Evolutionary conservation across 2,329 filamentous ascomycete species (phyloP), one percentile per base, ranked within the genome.

Genomic region (Paraphoma chrysanthemicola): DNA sequence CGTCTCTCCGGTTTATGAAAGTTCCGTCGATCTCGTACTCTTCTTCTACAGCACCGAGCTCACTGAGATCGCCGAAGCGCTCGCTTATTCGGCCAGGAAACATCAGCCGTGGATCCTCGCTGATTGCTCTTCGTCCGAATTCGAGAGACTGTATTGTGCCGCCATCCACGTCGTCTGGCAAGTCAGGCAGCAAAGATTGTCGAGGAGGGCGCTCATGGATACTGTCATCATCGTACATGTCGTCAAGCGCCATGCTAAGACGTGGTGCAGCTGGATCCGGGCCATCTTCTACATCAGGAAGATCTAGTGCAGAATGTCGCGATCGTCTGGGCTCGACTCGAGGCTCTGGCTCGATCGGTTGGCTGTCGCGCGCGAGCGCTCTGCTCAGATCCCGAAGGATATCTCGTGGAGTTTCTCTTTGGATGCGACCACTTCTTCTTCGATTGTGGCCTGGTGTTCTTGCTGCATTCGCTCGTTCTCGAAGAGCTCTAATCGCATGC

Each of bases 361-460:
- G 74, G 2, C 80, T 81, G n/a, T 75, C 67, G 12, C 79, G 80
- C 1, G 83, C 83, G 46, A 86, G 78, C n/a, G 79, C 81, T 78
- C 77, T 83, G 50, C 83, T 84, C 8, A 86, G 69, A 51, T 83
- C 81, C 46, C 80, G 77, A 50, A 86, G 67, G 28, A 83, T 79
- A 64, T 85, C 83, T 61, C 85, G 81, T 4, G 83, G 83, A 6
- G 84, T 86, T 67, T 86, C 83, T 41, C 83, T 73, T 64, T 83
- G 80, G 52, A 81, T 61, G 33, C 82, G 75, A 28, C 79, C 80
- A 57, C 83, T 85, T 57, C 74, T 68, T 57, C 80, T 77, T 52
- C 83, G 72, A 44, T 80, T 78, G 62, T 83, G 78, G 11, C 81
- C 79, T 17, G 83, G 82, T 2, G 83, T 84, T 59, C 80, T 80